phyloP scores from a whole-genome alignment of 2,329 filamentous ascomycete genomes.

The Colletotrichum graminicola region DNA sequence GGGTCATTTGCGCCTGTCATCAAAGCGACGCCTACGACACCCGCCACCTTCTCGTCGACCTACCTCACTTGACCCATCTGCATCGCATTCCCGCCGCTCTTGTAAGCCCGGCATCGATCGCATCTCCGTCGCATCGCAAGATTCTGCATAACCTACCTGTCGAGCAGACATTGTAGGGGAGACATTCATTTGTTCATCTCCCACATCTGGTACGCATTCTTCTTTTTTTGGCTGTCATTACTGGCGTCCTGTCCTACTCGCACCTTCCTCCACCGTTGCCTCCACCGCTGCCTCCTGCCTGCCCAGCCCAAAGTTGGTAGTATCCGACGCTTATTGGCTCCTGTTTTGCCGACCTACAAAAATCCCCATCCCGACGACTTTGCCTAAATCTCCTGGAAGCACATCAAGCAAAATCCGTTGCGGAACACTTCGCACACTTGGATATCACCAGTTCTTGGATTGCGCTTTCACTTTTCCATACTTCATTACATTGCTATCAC shows the following conservation, averaged over 20 bases:
- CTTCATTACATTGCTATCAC: neutral
- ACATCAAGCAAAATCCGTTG: neutral
- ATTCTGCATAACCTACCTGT: constrained; percentile 24
- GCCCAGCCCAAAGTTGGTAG: no score
- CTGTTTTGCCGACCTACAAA: neutral
- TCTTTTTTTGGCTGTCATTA: constrained; percentile 41
- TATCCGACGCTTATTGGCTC: neutral
- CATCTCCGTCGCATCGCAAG: constrained; percentile 21
- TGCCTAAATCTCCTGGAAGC: neutral
- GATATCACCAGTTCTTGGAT: constrained; percentile 5
- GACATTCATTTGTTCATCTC: constrained; percentile 99
- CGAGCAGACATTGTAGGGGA: constrained; percentile 74
- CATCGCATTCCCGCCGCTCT: constrained; percentile 12
- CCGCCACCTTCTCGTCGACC: constrained; percentile 34
- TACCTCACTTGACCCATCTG: constrained; percentile 32
- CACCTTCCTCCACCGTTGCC: neutral
- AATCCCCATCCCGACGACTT: neutral
- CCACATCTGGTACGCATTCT: constrained; percentile 72
- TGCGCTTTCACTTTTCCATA: neutral
- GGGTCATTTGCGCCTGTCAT: constrained; percentile 35
- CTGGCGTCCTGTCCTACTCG: neutral
- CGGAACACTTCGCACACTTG: neutral
- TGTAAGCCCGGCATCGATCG: constrained; percentile 13
- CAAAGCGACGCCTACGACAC: constrained; percentile 38
- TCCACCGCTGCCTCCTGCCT: neutral